Evolutionary conservation across 768 basidiomycete species (phyloP).

Genomic region (Auriscalpium vulgare): DNA sequence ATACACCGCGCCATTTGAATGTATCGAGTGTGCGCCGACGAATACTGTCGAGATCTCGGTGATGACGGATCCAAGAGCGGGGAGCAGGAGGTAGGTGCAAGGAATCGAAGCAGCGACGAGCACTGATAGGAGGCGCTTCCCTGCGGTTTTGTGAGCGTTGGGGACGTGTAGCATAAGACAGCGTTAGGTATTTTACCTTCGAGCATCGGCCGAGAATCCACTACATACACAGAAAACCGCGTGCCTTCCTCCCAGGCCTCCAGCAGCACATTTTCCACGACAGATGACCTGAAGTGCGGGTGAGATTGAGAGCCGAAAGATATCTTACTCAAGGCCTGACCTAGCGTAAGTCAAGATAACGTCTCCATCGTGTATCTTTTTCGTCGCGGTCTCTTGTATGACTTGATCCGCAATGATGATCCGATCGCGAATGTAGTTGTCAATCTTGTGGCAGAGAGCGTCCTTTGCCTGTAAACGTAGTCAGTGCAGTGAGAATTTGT

Average conservation of each 20-base stretch:
- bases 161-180: neutral
- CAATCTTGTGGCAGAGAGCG: constrained; percentile 74
- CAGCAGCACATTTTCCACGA: constrained; percentile 85
- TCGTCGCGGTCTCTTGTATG: constrained; percentile 80
- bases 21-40: constrained; percentile 89
- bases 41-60: constrained; percentile 79
- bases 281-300: constrained; percentile 61
- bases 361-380: constrained; percentile 93
- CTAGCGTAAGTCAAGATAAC: constrained; percentile 90
- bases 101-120: constrained; percentile 66
- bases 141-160: constrained; percentile 30
- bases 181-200: constrained; percentile 50
- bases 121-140: constrained; percentile 67
- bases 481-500: too few relatives aligned
- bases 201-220: constrained; percentile 90
- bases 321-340: constrained; percentile 27
- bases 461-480: constrained; percentile 69
- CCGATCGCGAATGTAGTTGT: constrained; percentile 88
- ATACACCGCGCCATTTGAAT: constrained; percentile 91
- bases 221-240: constrained; percentile 81
- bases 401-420: constrained; percentile 92
- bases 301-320: neutral
- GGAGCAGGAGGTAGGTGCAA: constrained; percentile 87
- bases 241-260: constrained; percentile 68
- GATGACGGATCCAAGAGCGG: constrained; percentile 74